phyloP scores from a whole-genome alignment of 83 land plant species.

The Isoetes engelmannii region DNA sequence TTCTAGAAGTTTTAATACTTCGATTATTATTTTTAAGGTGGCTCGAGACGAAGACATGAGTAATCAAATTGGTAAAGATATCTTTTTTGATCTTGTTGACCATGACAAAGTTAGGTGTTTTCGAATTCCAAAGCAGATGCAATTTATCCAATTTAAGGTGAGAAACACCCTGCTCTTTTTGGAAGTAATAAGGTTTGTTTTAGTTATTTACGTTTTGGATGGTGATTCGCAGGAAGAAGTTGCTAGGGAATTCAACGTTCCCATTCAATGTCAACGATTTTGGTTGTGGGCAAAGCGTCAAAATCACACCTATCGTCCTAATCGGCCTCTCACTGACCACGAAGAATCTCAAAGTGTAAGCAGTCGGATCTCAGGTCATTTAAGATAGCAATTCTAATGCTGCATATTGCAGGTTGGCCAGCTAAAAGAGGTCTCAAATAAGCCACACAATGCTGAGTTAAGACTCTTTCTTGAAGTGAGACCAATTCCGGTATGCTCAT shows the following conservation, averaged over 20 bases:
- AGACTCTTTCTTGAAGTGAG: constrained; percentile 86
- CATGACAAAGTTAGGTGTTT: constrained; percentile 6
- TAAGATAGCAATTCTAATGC: background rate
- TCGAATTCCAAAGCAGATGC: constrained; percentile 8
- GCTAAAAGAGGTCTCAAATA: constrained; percentile 75
- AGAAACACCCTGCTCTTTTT: too few relatives aligned
- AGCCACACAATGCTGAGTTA: constrained; percentile 80
- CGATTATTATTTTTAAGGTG: background rate
- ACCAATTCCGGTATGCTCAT: constrained; percentile 41
- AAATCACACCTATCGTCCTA: constrained; percentile 12
- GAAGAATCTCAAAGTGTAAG: constrained; percentile 12
- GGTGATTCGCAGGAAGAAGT: background rate
- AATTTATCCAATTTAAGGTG: constrained; percentile 1
- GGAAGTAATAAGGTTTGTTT: too few relatives aligned
- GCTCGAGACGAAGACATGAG: constrained; percentile 9
- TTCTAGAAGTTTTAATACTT: background rate
- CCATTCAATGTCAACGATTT: constrained; percentile 8
- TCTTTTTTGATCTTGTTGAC: constrained; percentile 10
- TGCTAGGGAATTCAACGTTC: constrained; percentile 2
- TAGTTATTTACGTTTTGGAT: too few relatives aligned
- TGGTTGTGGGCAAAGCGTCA: constrained; percentile 11
- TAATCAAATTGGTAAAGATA: constrained; percentile 1
- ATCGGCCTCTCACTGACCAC: constrained; percentile 2
- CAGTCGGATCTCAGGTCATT: too few relatives aligned
- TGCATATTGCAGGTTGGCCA: constrained; percentile 63